phyloP scores from a whole-genome alignment of 1,284 basidiomycete species.

The Quambalaria eucalypti region DNA sequence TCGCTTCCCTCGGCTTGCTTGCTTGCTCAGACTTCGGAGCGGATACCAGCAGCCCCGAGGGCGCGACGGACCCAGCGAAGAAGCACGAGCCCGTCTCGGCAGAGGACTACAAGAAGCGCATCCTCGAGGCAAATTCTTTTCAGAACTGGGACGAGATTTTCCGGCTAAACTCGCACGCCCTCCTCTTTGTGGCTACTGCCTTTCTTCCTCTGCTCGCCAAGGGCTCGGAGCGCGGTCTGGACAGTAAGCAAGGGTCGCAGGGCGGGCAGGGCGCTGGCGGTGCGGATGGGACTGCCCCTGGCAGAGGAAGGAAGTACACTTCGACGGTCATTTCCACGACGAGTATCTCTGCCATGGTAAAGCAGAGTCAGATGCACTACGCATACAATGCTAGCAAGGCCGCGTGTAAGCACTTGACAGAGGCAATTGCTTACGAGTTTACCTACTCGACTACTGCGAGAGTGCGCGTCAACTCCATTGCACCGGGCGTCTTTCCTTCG shows the following conservation, averaged over 20 bases:
- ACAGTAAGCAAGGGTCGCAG: constrained; percentile 3
- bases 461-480: constrained; percentile 30
- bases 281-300: too few relatives aligned
- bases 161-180: constrained; percentile 20
- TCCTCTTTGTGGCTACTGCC: constrained; percentile 24
- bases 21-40: constrained; percentile 28
- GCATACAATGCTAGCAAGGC: constrained; percentile 29
- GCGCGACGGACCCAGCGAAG: constrained; percentile 20
- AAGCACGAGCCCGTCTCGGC: constrained; percentile 17
- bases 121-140: constrained; percentile 24
- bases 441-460: constrained; percentile 18
- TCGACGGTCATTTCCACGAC: constrained; percentile 19
- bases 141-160: constrained; percentile 32
- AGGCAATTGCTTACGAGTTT: constrained; percentile 21
- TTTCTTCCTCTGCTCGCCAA: constrained; percentile 24
- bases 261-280: too few relatives aligned
- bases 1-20: too few relatives aligned
- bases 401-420: constrained; percentile 26
- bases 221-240: constrained; percentile 13
- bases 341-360: constrained; percentile 21
- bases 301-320: constrained; percentile 10
- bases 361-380: constrained; percentile 23
- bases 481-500: constrained; percentile 30
- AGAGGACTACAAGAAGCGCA: constrained; percentile 16
- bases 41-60: constrained; percentile 16